phyloP scores from a whole-genome alignment of 441 rosid genomes.

The Brassica balearica region DNA sequence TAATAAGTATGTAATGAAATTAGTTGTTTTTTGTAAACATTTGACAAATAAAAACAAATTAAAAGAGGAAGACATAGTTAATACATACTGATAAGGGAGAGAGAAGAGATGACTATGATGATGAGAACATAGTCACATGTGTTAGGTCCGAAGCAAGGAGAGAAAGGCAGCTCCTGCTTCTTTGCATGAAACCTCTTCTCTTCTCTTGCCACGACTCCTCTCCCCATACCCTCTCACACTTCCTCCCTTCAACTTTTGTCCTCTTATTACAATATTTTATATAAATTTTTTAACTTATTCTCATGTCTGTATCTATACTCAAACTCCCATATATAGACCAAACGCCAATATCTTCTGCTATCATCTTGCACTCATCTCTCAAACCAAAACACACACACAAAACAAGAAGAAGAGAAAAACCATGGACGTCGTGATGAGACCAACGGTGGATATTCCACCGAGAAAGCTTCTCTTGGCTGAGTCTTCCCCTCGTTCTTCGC shows the following conservation, averaged over 20 bases:
- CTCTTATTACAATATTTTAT: conserved; percentile 16
- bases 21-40: no score
- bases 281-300: conserved; percentile 31
- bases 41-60: no score
- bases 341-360: not conserved
- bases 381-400: conserved; percentile 14
- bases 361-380: conserved; percentile 22
- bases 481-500: conserved; percentile 37
- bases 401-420: not conserved
- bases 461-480: conserved; percentile 37
- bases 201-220: conserved; percentile 37
- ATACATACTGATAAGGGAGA: conserved; percentile 35
- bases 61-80: not conserved
- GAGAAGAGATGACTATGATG: conserved; percentile 28
- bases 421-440: conserved; percentile 42
- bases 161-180: conserved; percentile 46
- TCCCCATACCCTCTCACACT: conserved; percentile 39
- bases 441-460: conserved; percentile 45
- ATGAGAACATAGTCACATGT: conserved; percentile 41
- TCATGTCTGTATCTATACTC: conserved; percentile 27
- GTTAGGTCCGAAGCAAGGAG: conserved; percentile 44
- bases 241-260: conserved; percentile 29
- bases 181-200: conserved; percentile 46
- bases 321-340: conserved; percentile 21
- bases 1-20: no score